Evolutionary conservation across 2,329 filamentous ascomycete species (phyloP).

Genomic region (Trichoderma hamatum): DNA sequence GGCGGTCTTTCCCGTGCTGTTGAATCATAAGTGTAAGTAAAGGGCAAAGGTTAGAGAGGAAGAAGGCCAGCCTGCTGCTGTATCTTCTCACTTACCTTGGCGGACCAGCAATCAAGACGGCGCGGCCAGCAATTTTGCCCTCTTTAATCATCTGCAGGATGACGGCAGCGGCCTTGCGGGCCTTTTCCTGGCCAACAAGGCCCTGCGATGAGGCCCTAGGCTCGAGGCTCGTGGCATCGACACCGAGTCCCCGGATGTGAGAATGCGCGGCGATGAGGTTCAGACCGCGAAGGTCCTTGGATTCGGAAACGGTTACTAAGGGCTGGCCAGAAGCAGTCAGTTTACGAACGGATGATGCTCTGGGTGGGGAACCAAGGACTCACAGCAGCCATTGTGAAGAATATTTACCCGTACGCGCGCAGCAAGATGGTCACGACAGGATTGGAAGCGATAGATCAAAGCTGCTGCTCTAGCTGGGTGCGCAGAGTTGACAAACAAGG

Average conservation of each 20-base stretch:
- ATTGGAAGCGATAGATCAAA: constrained; percentile 1
- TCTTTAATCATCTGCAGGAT: constrained; percentile 99
- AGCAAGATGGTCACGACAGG: constrained; percentile 14
- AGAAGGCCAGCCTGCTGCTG: not conserved
- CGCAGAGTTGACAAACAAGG: constrained; percentile 10
- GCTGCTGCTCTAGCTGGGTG: not conserved
- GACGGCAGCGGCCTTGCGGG: constrained; percentile 91
- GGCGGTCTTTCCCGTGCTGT: constrained; percentile 93
- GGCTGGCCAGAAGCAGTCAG: constrained; percentile 45
- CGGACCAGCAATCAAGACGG: constrained; percentile 91
- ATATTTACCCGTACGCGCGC: constrained; percentile 16
- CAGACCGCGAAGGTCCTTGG: constrained; percentile 91
- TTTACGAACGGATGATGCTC: not conserved
- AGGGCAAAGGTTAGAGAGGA: not conserved
- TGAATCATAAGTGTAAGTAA: not conserved
- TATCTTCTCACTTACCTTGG: constrained; percentile 61
- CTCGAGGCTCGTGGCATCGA: constrained; percentile 88
- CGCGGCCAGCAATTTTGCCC: constrained; percentile 95
- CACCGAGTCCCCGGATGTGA: constrained; percentile 92
- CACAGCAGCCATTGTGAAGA: constrained; percentile 56
- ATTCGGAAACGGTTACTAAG: constrained; percentile 83
- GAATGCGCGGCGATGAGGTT: constrained; percentile 98
- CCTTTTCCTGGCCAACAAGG: constrained; percentile 93
- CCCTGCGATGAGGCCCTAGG: constrained; percentile 85
- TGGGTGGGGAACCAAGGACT: constrained; percentile 36